Base-by-base conservation (phyloP, 2,329 filamentous ascomycete genomes). In the Aspergillus sp. region DNA sequence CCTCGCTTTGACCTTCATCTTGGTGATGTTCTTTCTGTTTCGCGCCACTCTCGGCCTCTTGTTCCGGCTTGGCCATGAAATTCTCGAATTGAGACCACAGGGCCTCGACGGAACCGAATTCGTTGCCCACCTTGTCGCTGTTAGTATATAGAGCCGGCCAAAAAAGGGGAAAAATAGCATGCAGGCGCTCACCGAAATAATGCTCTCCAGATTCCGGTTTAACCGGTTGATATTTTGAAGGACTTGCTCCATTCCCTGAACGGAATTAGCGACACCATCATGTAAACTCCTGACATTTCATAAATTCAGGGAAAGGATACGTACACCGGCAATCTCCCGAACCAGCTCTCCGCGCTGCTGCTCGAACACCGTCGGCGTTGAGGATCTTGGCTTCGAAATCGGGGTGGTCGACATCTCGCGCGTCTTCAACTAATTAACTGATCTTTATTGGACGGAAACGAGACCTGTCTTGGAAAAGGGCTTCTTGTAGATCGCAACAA, bases 81-180 rank as follows among this genome's bases (percentile, higher is more conserved):
- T 89, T 90, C 79, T 99, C 95, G 72, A 99, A 98, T 71, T 96
- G 92, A 45, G 91, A 96, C 95, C 95, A 99, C 16, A 99, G 84
- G 31, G 92, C 92, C 76, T 99, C 95, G 49, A 99, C 95, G 4
- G 92, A 93, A n/a, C 90, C 89, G 78, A 99, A 97, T 72, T 99
- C 95, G 77, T 96, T 96, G 42, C 95, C 95, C 55, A 99, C 88
- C 88, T 91, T 56, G 7, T 42, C 16, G 1, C 26, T n/a, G 22
- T 47, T 47, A 47, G 12, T 24, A 5, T 14, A 7, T 6, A 42
- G 36, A 42, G 6, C 14, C 2, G 36, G 18, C 22, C 16, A 24
- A 16, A 6, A 6, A 12, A 36, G 11, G 5, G 11, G 11, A 16
- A 45, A 18, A 26, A 6, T 24, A 4, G 31, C 26, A 51, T 16